Base-by-base conservation (phyloP, 1,139 yeast species). In the Sugiyamaella neomexicana region DNA sequence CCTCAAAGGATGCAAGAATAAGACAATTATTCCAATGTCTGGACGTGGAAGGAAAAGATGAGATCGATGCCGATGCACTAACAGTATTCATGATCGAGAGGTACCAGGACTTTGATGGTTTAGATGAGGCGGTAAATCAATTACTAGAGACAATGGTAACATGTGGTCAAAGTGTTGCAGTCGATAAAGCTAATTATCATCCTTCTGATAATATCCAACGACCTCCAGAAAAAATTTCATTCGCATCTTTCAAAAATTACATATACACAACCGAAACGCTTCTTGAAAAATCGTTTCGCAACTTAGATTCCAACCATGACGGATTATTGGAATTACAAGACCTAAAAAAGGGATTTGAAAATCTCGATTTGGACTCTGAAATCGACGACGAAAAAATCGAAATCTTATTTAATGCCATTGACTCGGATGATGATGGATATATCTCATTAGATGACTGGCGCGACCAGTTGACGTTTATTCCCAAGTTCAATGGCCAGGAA, bases 381-480 rank as follows among this genome's bases (percentile, higher is more conserved):
- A 82, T 88, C 1, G 78, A 84, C 8, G 75, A 76, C 20, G 73
- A 77, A 13, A 81, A 82, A 59, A 75, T 86, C 43, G 82, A 81
- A 55, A 68, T 73, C 16, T 80, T 91, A 55, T 85, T 86, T 68
- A 72, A 77, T 38, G 80, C 79, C 49, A 75, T 87, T 45, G 93
- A 86, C 66, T 71, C 73, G 42, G 78, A 81, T 55, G 73, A 79
- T 54, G 85, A 84, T 58, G 93, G 95, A 1, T 81, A 76, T 62
- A 84, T 93, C 41, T 85, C 95, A 0, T 87, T 82, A 65, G 90
- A 89, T 55, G 95, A 93, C 64, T 93, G 95, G 80, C 77, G 95
- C 60, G 87, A 87, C 61, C 88, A 88, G 55, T 72, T 93, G 42
- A 69, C 91, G 48, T 81, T 93, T 61, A 85, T 91, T 75, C 99